Base-by-base conservation (phyloP, 305 asterid genomes). In the Fraxinus nigra region DNA sequence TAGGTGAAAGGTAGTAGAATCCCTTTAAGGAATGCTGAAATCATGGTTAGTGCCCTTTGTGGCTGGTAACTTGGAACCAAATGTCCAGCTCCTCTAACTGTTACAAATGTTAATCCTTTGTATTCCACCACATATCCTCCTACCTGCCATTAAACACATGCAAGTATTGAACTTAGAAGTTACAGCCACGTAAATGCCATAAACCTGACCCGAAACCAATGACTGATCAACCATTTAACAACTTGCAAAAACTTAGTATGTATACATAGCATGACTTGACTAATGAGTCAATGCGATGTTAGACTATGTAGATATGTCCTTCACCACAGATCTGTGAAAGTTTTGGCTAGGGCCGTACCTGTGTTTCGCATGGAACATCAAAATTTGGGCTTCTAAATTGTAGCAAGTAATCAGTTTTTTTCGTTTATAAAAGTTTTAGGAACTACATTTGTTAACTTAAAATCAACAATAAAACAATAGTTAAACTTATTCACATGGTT, bases 21-120 rank as follows among this genome's bases (percentile, higher is more conserved):
- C 84, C 89, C 89, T 80, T 82, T 14, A 16, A 85, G 86, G 78
- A 89, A 87, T 8, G 87, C 84, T 7, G 90, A 80, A 48, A 87
- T 46, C 35, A 87, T 76, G 32, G 85, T 56, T 4, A 87, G 74
- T 0, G 89, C 89, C 72, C 90, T 87, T 13, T 82, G 83, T 80
- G 88, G 92, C 78, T 89, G 87, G 82, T 85, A 87, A 77, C 85
- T 87, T 0, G 90, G 89, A 67, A 87, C 90, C 20, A 76, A 70
- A 81, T 87, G 90, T 8, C 90, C 92, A 0, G 88, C 90, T 63
- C 87, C 89, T 84, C 90, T 89, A 34, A 89, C 90, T 32, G 88
- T 89, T 65, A 78, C 88, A 24, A 87, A 85, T 46, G 84, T 69
- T 80, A 89, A 24, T 59, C 87, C 88, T 81, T 81, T 46, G 82